These are phyloP conservation scores for Cryphonectria carpinicola DNA, from an alignment of 2,329 filamentous ascomycete species.

Conservation along the genomic window DNA sequence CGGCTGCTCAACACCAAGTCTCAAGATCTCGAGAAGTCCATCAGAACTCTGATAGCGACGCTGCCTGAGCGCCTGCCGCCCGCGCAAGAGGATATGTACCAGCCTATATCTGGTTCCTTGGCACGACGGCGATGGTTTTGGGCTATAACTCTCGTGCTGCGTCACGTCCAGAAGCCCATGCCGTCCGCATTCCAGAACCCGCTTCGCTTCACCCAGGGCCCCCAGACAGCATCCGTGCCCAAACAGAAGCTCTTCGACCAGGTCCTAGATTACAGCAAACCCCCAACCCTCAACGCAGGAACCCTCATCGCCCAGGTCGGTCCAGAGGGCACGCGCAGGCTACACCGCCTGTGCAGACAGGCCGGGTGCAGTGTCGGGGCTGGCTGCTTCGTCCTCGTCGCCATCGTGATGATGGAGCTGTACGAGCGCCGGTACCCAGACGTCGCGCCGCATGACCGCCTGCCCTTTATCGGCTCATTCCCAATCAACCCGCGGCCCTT, in stretches of 20 bases:
- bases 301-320: slow-evolving; percentile 22
- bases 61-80: slow-evolving; percentile 31
- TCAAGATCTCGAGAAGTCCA: slow-evolving; percentile 24
- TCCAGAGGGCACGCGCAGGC: slow-evolving; percentile 27
- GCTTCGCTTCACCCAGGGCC: slow-evolving; percentile 27
- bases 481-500: slow-evolving; percentile 27
- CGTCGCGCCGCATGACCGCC: slow-evolving; percentile 12
- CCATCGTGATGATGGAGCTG: slow-evolving; percentile 34
- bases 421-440: slow-evolving; percentile 30
- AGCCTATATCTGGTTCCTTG: slow-evolving; percentile 28
- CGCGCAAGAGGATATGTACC: slow-evolving; percentile 34
- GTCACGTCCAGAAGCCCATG: slow-evolving; percentile 32
- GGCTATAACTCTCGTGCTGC: slow-evolving; percentile 33
- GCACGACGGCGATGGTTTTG: slow-evolving; percentile 35
- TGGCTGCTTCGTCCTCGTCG: slow-evolving; percentile 32
- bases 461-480: slow-evolving; percentile 23
- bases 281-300: slow-evolving; percentile 33
- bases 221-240: slow-evolving; percentile 19
- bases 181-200: slow-evolving; percentile 33
- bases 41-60: slow-evolving; percentile 26
- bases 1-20: slow-evolving; percentile 31
- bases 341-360: slow-evolving; percentile 32
- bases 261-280: slow-evolving; percentile 32
- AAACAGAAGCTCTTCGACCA: slow-evolving; percentile 28
- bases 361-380: slow-evolving; percentile 34